Percentiles rank a stretch among this genome's conserved stretches.
Evolutionary conservation across 1,284 basidiomycete species (phyloP).

Genomic region (Cutaneotrichosporon sp.): DNA sequence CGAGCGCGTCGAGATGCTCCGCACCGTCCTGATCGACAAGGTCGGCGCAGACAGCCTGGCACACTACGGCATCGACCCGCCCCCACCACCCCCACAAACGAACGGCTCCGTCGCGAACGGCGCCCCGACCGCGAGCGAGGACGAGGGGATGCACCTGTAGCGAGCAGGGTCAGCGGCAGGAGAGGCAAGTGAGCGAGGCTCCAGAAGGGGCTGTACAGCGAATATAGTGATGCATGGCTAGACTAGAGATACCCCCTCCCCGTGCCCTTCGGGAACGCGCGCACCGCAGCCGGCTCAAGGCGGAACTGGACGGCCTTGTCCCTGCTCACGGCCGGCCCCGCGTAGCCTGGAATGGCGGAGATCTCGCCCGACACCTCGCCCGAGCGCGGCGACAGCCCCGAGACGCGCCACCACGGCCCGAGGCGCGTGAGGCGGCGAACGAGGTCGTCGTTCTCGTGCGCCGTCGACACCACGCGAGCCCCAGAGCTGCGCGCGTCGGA

Average conservation of each 20-base stretch:
- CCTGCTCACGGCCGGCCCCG: conserved; percentile 3
- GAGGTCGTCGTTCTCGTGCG: conserved; percentile 36
- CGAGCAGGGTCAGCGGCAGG: neutral
- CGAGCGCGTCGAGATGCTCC: conserved; percentile 42
- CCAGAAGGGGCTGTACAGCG: neutral
- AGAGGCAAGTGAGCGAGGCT: too few species aligned
- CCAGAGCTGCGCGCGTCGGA: conserved; percentile 17
- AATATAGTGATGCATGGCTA: neutral
- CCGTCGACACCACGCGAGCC: conserved; percentile 33
- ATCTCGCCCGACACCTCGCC: conserved; percentile 52
- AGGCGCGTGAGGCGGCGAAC: conserved; percentile 34
- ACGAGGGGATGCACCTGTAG: conserved; percentile 12
- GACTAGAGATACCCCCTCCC: conserved; percentile 50
- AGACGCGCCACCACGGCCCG: conserved; percentile 48
- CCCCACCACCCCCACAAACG: neutral
- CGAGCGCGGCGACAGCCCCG: conserved; percentile 43
- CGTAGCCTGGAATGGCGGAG: neutral
- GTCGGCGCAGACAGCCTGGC: conserved; percentile 38
- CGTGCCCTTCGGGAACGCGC: conserved; percentile 53
- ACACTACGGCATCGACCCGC: conserved; percentile 37
- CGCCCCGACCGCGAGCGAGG: neutral
- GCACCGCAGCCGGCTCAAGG: conserved; percentile 45
- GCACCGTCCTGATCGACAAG: conserved; percentile 38
- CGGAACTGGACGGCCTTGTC: conserved; percentile 50
- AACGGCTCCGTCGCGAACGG: conserved; percentile 12